A percentile compares a stretch with the other conserved stretches of the same genome.
These are phyloP conservation scores for Kurtzmaniella natalensis DNA, from an alignment of 1,139 yeast genomes.

Conservation along the genomic window DNA sequence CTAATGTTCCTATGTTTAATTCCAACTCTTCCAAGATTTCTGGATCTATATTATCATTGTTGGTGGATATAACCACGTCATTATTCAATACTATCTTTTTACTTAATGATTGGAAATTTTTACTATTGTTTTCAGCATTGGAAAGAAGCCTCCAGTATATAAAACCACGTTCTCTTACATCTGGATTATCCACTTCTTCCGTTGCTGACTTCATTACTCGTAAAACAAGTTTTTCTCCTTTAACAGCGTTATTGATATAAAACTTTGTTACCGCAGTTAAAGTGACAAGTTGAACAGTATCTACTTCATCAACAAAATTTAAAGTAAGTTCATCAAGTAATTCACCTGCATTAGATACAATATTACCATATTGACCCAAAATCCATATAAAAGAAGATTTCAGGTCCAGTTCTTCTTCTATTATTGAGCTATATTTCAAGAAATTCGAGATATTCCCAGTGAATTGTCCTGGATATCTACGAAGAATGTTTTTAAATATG, in stretches of 20 bases:
- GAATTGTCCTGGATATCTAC: slow-evolving; percentile 61
- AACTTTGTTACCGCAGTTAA: slow-evolving; percentile 73
- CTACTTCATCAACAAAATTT: slow-evolving; percentile 55
- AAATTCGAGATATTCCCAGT: slow-evolving; percentile 15
- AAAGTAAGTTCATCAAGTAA: slow-evolving; percentile 44
- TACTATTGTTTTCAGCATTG: slow-evolving; percentile 24
- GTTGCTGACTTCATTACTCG: slow-evolving; percentile 66
- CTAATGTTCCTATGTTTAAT: slow-evolving; percentile 74
- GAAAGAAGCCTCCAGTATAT: slow-evolving; percentile 83
- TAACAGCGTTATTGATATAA: slow-evolving; percentile 54
- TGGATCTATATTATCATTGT: slow-evolving; percentile 70
- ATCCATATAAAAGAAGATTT: slow-evolving; percentile 82
- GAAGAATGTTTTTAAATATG: slow-evolving; percentile 69
- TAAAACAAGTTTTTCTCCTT: slow-evolving; percentile 56
- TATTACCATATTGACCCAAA: slow-evolving; percentile 63
- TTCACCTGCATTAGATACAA: slow-evolving; percentile 43
- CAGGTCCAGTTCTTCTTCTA: slow-evolving; percentile 70
- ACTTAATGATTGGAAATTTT: slow-evolving; percentile 38
- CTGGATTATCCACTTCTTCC: slow-evolving; percentile 73
- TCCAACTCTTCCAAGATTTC: slow-evolving; percentile 74
- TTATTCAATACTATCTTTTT: slow-evolving; percentile 56
- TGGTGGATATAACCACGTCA: slow-evolving; percentile 61
- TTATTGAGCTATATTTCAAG: slow-evolving; percentile 19
- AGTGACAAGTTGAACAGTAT: slow-evolving; percentile 70
- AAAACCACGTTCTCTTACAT: slow-evolving; percentile 78